Conservation (phyloP, 164 flowering plant species). For the Dillenia turbinata region DNA sequence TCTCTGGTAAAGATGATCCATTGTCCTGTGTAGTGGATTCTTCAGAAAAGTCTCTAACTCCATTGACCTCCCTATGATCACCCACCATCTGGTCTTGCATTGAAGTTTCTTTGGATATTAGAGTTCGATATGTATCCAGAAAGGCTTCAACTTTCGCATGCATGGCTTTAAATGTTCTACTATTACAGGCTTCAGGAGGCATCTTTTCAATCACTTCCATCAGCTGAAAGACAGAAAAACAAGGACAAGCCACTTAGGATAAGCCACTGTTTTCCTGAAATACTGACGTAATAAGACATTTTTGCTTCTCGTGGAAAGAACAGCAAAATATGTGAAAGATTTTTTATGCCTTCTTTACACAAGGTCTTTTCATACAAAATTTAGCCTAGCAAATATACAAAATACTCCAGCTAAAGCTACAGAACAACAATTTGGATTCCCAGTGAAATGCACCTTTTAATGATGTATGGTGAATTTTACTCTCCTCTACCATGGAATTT, state of each 20-base stretch:
- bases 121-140: constrained; percentile 16
- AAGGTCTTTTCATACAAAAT: too few species aligned
- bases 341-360: too few species aligned
- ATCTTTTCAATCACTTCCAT: constrained; percentile 48
- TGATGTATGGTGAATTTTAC: too few species aligned
- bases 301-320: too few species aligned
- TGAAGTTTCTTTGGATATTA: constrained; percentile 22
- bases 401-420: too few species aligned
- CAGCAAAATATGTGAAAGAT: too few species aligned
- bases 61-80: constrained; percentile 12
- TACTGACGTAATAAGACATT: too few species aligned
- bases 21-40: constrained; percentile 19
- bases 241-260: background rate
- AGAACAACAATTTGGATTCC: too few species aligned
- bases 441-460: too few species aligned
- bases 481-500: too few species aligned
- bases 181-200: constrained; percentile 51
- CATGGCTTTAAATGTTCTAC: constrained; percentile 37
- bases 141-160: constrained; percentile 47
- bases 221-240: constrained; percentile 37
- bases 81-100: constrained; percentile 10
- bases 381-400: too few species aligned
- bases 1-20: constrained; percentile 14
- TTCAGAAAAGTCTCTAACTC: constrained; percentile 8
- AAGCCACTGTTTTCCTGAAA: background rate